phyloP scores from a whole-genome alignment of 805 yeast genomes.

The Spencermartinsiella europaea region DNA sequence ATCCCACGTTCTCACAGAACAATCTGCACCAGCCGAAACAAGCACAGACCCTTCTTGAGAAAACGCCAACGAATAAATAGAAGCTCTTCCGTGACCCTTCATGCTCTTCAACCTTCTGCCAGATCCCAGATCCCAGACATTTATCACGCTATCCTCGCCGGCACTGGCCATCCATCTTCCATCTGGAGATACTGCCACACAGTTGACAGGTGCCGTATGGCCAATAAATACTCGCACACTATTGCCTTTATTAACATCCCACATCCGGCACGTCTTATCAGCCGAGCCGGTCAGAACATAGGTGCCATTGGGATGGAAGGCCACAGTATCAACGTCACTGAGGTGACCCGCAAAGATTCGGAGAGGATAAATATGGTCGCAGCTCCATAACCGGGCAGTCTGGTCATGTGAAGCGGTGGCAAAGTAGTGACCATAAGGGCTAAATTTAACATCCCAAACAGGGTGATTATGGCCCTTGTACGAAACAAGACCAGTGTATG shows the following conservation, averaged over 20 bases:
- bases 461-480: constrained; percentile 96
- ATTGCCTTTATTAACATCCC: constrained; percentile 89
- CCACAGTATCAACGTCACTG: constrained; percentile 91
- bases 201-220: constrained; percentile 82
- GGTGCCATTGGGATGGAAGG: constrained; percentile 94
- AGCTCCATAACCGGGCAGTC: constrained; percentile 96
- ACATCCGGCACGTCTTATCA: constrained; percentile 95
- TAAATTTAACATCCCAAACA: constrained; percentile 93
- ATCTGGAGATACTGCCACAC: constrained; percentile 89
- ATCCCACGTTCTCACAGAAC: constrained; percentile 95
- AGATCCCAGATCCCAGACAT: constrained; percentile 90
- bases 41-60: constrained; percentile 84
- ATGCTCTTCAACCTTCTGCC: constrained; percentile 84
- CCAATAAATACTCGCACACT: constrained; percentile 91
- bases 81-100: constrained; percentile 90
- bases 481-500: constrained; percentile 82
- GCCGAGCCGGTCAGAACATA: constrained; percentile 93
- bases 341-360: constrained; percentile 96
- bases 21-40: constrained; percentile 89
- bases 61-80: constrained; percentile 79
- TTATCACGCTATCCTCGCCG: constrained; percentile 85
- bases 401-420: constrained; percentile 98
- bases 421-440: constrained; percentile 95
- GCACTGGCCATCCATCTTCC: constrained; percentile 96
- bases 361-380: constrained; percentile 94